Conservation (phyloP, 176 grass and related monocot species). For the Zea luxurians region DNA sequence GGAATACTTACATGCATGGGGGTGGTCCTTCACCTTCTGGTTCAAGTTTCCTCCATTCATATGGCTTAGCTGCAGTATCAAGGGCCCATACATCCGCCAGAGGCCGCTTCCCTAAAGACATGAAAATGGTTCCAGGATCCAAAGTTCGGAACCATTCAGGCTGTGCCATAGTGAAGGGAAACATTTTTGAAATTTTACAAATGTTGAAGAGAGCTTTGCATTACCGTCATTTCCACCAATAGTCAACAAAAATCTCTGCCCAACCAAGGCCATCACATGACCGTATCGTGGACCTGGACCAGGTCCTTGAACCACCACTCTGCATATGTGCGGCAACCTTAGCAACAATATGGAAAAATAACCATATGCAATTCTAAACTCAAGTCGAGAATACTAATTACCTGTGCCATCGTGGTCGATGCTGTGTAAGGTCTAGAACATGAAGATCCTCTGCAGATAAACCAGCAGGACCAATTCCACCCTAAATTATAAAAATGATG, state of each 20-base stretch:
- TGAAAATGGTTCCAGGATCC: neutral
- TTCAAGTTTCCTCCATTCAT: slow-evolving; percentile 99
- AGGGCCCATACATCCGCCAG: slow-evolving; percentile 99
- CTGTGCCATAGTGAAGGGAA: neutral
- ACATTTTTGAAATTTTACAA: slow-evolving; percentile 20
- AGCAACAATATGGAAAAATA: slow-evolving; percentile 35
- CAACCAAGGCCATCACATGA: slow-evolving; percentile 99
- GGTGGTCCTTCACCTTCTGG: slow-evolving; percentile 98
- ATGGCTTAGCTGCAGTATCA: slow-evolving; percentile 98
- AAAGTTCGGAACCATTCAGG: slow-evolving; percentile 17
- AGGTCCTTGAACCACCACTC: slow-evolving; percentile 99
- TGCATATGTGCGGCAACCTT: slow-evolving; percentile 42
- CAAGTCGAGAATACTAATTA: slow-evolving; percentile 44
- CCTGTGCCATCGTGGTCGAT: slow-evolving; percentile 97
- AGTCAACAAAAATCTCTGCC: slow-evolving; percentile 96
- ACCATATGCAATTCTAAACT: slow-evolving; percentile 7
- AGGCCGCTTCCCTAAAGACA: slow-evolving; percentile 71
- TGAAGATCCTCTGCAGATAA: slow-evolving; percentile 99
- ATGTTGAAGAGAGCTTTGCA: slow-evolving; percentile 34
- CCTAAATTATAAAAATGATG: slow-evolving; percentile 46
- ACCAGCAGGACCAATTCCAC: slow-evolving; percentile 98
- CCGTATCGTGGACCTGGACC: slow-evolving; percentile 98
- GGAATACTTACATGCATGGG: slow-evolving; percentile 93
- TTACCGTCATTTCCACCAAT: slow-evolving; percentile 99
- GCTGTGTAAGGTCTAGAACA: slow-evolving; percentile 98